Conservation (phyloP, 805 yeast species). For the Cephaloascus albidus region DNA sequence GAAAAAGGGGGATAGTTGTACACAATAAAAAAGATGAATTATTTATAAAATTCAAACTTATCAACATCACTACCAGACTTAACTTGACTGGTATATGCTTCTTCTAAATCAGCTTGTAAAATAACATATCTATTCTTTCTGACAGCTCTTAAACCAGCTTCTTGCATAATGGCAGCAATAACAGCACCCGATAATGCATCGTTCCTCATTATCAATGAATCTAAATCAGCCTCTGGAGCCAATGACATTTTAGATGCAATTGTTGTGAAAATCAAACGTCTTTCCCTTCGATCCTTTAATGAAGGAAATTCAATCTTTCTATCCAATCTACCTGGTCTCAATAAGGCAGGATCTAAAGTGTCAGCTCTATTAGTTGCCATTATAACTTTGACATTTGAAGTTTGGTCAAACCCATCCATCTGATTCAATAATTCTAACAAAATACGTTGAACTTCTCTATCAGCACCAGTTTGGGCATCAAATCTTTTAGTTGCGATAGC, state of each 20-base stretch:
- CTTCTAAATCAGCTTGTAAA: slow-evolving; percentile 92
- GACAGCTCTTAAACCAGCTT: slow-evolving; percentile 97
- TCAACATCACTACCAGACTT: slow-evolving; percentile 93
- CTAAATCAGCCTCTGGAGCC: slow-evolving; percentile 96
- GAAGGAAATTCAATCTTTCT: slow-evolving; percentile 97
- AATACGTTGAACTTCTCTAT: slow-evolving; percentile 97
- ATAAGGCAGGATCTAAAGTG: slow-evolving; percentile 94
- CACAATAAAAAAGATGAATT: slow-evolving; percentile 1
- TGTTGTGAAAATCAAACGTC: slow-evolving; percentile 92
- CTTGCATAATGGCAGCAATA: slow-evolving; percentile 99
- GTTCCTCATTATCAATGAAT: slow-evolving; percentile 87
- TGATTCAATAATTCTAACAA: slow-evolving; percentile 91
- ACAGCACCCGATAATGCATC: slow-evolving; percentile 97
- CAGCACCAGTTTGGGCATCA: slow-evolving; percentile 99
- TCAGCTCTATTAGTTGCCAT: slow-evolving; percentile 99
- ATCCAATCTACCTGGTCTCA: slow-evolving; percentile 97
- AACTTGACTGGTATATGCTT: slow-evolving; percentile 95
- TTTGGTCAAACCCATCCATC: slow-evolving; percentile 99
- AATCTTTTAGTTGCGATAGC: slow-evolving; percentile 98
- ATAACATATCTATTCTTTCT: slow-evolving; percentile 97
- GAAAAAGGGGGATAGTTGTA: neutral
- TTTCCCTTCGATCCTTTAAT: slow-evolving; percentile 92
- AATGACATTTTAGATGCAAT: slow-evolving; percentile 96
- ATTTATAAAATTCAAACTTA: slow-evolving; percentile 96
- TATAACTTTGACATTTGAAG: slow-evolving; percentile 90